Base-by-base conservation (phyloP, 495 filamentous ascomycete genomes). In the Sphaerosporella brunnea region DNA sequence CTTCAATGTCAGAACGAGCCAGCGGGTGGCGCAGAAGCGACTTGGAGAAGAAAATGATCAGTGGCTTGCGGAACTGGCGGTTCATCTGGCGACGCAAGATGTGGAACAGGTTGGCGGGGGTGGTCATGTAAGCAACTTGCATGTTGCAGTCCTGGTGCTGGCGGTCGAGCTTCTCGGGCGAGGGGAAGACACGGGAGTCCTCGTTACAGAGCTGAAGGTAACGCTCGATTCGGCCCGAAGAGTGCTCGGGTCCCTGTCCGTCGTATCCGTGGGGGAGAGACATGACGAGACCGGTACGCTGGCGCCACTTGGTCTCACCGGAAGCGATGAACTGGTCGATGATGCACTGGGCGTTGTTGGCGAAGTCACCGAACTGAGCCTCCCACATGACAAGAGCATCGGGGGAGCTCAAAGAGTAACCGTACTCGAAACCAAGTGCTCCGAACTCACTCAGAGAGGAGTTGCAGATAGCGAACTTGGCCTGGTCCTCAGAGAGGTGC, bases 131-230 rank as follows among this genome's bases (percentile, higher is more conserved):
- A 48, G 75, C 83, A 63, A 97, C 79, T 71, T 97, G 90, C 85
- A 97, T 93, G 68, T 97, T 97, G 73, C 82, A 92, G 68, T 97
- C 90, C 68, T 97, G 90, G 70, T 97, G 90, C 65, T 97, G 90
- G 57, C 90, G 85, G 24, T 94, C 79, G 40, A 96, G 75, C 71
- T 90, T 94, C 51, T 92, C 82, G 19, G 69, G 66, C 2, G 74
- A 67, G 38, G 90, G 90, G 76, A 84, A 96, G 51, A 92, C 70
- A 46, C 92, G 82, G 25, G 90, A 85, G 64, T 97, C 90, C 64
- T 97, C 90, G 68, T 97, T 96, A 68, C 82, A 93, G 52, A 97
- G 77, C 66, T 96, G 92, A 49, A 97, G 71, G 69, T 90, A 97
- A 55, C 90, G 80, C 69, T 97, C 90, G 71, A 97, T 85, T 61